Evolutionary conservation across 805 yeast species (phyloP), one percentile per base, ranked within the genome.

Genomic region (Osmozyma mogii): DNA sequence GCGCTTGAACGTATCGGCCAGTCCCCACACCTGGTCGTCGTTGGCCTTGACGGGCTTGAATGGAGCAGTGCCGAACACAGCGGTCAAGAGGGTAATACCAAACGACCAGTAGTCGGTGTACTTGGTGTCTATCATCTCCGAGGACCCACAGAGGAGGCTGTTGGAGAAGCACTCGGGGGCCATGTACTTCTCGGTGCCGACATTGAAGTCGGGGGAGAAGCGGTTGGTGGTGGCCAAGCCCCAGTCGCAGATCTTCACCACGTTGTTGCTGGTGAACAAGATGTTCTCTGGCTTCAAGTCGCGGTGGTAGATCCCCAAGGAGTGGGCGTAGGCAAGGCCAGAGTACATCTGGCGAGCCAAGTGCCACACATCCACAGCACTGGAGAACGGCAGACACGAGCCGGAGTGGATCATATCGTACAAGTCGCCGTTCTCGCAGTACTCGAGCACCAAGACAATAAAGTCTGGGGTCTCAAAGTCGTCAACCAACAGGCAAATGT

Each of bases 271-370:
- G 40, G 68, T 68, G 29, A 79, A 54, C 18, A 79, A 54, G 17
- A 79, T 66, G 44, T 79, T 79, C 52, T 79, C 88, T 1, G 88
- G 88, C 50, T 79, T 79, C 34, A 79, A 67, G 47, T 79, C 88
- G 27, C 88, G 60, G 50, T 79, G 88, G 39, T 71, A 78, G 9
- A 79, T 63, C 1, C 79, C 78, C 24, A 57, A 52, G 4, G 68
- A 51, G 45, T 81, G 89, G 4, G 79, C 62, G 42, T 58, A 72
- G 9, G 52, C 42, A 16, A 81, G 53, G 6, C 79, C 83, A 22
- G 57, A 54, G 32, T 58, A 54, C 30, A 80, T 42, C 49, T 78
- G 81, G 29, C 56, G 56, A 21, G 73, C 48, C 61, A 65, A 35
- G 54, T 47, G 37, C 54, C 62, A 43, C 49, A 61, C 41, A 47